phyloP scores from a whole-genome alignment of 192 early-diverging fungal genomes.

The Coemansia asiatica region DNA sequence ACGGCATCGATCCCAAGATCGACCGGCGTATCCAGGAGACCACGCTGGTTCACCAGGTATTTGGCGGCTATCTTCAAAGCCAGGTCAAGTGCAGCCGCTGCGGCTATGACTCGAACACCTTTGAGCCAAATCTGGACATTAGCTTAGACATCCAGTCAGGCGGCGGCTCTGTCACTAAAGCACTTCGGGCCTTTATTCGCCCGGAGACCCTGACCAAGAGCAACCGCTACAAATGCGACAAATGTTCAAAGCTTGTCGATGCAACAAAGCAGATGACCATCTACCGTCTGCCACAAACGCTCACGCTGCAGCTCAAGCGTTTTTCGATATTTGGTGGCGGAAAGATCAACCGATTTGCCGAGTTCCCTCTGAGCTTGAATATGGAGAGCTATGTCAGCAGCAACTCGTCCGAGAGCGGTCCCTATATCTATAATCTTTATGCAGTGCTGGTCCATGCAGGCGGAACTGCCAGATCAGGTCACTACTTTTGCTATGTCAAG shows the following conservation, averaged over 20 bases:
- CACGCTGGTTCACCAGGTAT: conserved; percentile 73
- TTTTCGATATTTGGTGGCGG: conserved; percentile 65
- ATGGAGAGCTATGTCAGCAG: conserved; percentile 56
- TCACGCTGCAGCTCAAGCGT: conserved; percentile 83
- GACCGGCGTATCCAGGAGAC: conserved; percentile 74
- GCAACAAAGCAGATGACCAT: conserved; percentile 82
- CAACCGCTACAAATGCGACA: conserved; percentile 81
- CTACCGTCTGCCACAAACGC: conserved; percentile 65
- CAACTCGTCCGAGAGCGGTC: conserved; percentile 41
- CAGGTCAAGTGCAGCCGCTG: conserved; percentile 76
- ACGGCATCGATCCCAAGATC: conserved; percentile 62
- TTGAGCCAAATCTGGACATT: conserved; percentile 74
- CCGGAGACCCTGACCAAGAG: conserved; percentile 64
- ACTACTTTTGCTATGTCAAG: conserved; percentile 85
- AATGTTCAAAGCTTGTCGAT: conserved; percentile 73
- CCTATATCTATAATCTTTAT: conserved; percentile 69
- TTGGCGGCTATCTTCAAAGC: conserved; percentile 81
- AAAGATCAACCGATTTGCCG: conserved; percentile 69
- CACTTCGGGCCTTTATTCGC: conserved; percentile 70
- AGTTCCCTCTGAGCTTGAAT: conserved; percentile 64
- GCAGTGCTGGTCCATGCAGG: conserved; percentile 84
- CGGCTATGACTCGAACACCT: conserved; percentile 71
- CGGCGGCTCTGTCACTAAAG: conserved; percentile 63
- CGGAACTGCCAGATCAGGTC: conserved; percentile 71
- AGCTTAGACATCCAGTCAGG: conserved; percentile 69